A percentile compares a stretch with the other conserved stretches of the same genome.
These are phyloP conservation scores for Sporothrix mexicana DNA, from an alignment of 2,329 filamentous ascomycete species.

Conservation along the genomic window DNA sequence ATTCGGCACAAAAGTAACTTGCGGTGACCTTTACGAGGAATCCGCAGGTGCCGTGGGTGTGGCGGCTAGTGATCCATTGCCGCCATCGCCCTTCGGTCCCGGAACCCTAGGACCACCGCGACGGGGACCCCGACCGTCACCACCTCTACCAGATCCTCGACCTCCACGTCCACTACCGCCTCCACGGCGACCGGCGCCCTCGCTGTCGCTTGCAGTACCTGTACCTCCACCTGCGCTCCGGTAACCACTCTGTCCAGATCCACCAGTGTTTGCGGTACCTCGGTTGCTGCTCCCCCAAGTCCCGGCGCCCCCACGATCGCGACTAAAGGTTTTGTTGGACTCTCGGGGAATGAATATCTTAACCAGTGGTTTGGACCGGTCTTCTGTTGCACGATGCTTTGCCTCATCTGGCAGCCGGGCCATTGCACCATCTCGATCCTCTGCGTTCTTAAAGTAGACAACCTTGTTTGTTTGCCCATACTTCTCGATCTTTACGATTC, in stretches of 20 bases:
- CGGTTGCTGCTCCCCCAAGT: slow-evolving; percentile 71
- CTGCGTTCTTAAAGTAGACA: slow-evolving; percentile 78
- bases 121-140: slow-evolving; percentile 62
- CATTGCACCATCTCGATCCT: slow-evolving; percentile 82
- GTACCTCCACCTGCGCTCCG: slow-evolving; percentile 82
- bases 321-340: slow-evolving; percentile 51
- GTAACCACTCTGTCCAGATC: slow-evolving; percentile 70
- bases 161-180: slow-evolving; percentile 63
- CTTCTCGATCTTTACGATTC: slow-evolving; percentile 80
- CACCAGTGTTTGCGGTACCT: slow-evolving; percentile 61
- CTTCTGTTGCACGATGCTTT: slow-evolving; percentile 73
- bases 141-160: slow-evolving; percentile 56
- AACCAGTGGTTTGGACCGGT: slow-evolving; percentile 78
- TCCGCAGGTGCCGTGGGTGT: slow-evolving; percentile 56
- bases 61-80: slow-evolving; percentile 59
- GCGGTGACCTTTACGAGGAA: slow-evolving; percentile 24
- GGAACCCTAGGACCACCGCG: slow-evolving; percentile 54
- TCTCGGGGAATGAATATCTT: slow-evolving; percentile 72
- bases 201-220: slow-evolving; percentile 74
- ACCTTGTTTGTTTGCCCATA: slow-evolving; percentile 82
- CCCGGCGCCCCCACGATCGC: slow-evolving; percentile 67
- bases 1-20: not conserved
- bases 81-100: slow-evolving; percentile 57
- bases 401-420: slow-evolving; percentile 75
- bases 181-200: slow-evolving; percentile 60